Evolutionary conservation across 768 basidiomycete genomes (phyloP).

Genomic region (Trametes cingulata): DNA sequence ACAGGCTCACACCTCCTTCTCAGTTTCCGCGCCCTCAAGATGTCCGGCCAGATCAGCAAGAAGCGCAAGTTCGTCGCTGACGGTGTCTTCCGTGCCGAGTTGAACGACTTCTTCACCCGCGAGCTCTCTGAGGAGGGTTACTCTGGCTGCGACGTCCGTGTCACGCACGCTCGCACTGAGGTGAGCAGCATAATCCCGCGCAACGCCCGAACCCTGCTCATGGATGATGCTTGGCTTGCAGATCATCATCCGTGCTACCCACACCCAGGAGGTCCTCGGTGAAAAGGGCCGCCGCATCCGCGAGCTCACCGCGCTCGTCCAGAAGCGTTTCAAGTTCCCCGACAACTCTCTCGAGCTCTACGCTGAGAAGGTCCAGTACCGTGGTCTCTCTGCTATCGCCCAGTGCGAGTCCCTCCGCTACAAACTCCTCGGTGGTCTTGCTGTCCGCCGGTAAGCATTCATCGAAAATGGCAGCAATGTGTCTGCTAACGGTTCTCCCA

Average conservation of each 20-base stretch:
- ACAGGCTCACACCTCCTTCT: background rate
- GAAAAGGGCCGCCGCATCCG: slow-evolving; percentile 99
- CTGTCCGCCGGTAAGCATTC: slow-evolving; percentile 85
- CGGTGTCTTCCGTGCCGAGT: slow-evolving; percentile 98
- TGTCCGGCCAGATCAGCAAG: slow-evolving; percentile 92
- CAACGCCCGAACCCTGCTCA: background rate
- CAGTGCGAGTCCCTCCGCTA: slow-evolving; percentile 98
- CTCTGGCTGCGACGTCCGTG: slow-evolving; percentile 99
- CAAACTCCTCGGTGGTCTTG: slow-evolving; percentile 99
- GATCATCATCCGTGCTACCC: slow-evolving; percentile 99
- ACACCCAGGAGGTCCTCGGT: slow-evolving; percentile 98
- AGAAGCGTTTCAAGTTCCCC: slow-evolving; percentile 99
- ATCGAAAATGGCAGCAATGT: background rate
- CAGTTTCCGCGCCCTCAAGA: slow-evolving; percentile 41
- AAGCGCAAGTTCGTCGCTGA: slow-evolving; percentile 99
- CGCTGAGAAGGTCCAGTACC: slow-evolving; percentile 98
- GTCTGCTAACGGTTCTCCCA: slow-evolving; percentile 29
- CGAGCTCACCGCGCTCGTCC: slow-evolving; percentile 96
- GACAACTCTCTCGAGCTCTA: slow-evolving; percentile 99
- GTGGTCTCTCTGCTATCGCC: slow-evolving; percentile 96
- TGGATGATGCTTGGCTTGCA: slow-evolving; percentile 36
- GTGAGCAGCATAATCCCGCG: slow-evolving; percentile 39
- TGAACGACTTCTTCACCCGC: slow-evolving; percentile 98
- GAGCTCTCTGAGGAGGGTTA: slow-evolving; percentile 99
- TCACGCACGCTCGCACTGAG: slow-evolving; percentile 98